Conservation (phyloP, 768 basidiomycete species). For the Panus rudis region DNA sequence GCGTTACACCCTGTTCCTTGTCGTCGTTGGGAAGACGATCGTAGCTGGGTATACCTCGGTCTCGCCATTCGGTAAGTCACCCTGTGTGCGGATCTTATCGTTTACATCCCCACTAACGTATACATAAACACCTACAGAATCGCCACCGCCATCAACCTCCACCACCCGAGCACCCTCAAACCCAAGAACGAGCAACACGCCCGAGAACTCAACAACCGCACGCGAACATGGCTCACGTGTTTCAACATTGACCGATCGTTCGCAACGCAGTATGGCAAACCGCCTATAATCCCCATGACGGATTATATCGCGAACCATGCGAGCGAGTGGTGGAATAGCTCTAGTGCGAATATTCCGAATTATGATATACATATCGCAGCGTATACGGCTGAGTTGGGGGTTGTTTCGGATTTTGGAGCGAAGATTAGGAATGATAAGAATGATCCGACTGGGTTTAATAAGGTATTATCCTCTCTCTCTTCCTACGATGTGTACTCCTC, state of each 20-base stretch:
- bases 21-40: constrained; percentile 82
- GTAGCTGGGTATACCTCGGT: constrained; percentile 85
- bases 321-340: constrained; percentile 63
- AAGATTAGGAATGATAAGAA: constrained; percentile 68
- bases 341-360: constrained; percentile 57
- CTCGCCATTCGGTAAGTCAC: constrained; percentile 68
- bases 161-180: constrained; percentile 60
- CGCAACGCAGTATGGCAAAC: constrained; percentile 83
- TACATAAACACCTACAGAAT: constrained; percentile 40
- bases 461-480: constrained; percentile 31
- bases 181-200: constrained; percentile 76
- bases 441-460: constrained; percentile 72
- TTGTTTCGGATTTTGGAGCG: constrained; percentile 51
- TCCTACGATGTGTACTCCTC: too few relatives aligned
- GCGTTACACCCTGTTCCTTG: constrained; percentile 73
- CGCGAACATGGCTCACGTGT: constrained; percentile 85
- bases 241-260: constrained; percentile 89
- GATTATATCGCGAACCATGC: constrained; percentile 74
- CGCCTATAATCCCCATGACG: constrained; percentile 66
- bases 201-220: constrained; percentile 84
- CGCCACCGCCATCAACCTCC: constrained; percentile 85
- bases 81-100: constrained; percentile 5
- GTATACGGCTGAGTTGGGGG: constrained; percentile 68
- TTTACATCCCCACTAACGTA: constrained; percentile 1
- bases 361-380: constrained; percentile 79